Conservation (phyloP, 1,284 basidiomycete species). For the Singerocomus inundabilis region DNA sequence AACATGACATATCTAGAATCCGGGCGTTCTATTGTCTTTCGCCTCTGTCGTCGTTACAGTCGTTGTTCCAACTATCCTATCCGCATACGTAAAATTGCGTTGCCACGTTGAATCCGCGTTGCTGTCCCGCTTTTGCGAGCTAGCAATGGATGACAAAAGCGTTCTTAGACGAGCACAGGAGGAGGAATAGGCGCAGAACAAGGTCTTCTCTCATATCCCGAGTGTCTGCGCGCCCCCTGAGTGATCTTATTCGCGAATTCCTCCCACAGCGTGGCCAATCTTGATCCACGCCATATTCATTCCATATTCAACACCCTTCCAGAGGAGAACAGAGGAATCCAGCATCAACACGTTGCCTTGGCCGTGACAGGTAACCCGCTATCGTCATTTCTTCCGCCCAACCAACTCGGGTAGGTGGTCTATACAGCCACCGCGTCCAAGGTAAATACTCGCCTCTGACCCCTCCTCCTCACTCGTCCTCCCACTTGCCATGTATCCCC, state of each 20-base stretch:
- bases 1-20: slow-evolving; percentile 11
- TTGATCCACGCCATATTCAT: slow-evolving; percentile 33
- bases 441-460: slow-evolving; percentile 31
- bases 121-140: slow-evolving; percentile 11
- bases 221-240: slow-evolving; percentile 16
- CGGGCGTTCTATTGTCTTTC: slow-evolving; percentile 9
- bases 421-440: slow-evolving; percentile 34
- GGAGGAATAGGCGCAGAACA: background rate
- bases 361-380: slow-evolving; percentile 31
- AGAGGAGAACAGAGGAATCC: slow-evolving; percentile 20
- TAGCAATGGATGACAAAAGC: slow-evolving; percentile 4
- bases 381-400: slow-evolving; percentile 27
- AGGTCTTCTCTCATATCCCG: slow-evolving; percentile 17
- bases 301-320: slow-evolving; percentile 30
- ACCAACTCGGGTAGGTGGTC: slow-evolving; percentile 33
- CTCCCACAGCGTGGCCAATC: slow-evolving; percentile 29
- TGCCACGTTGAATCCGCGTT: slow-evolving; percentile 30
- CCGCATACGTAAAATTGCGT: slow-evolving; percentile 25
- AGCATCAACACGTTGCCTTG: slow-evolving; percentile 34
- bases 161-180: slow-evolving; percentile 4
- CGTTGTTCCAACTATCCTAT: slow-evolving; percentile 9
- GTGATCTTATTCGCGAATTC: slow-evolving; percentile 9
- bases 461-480: slow-evolving; percentile 14
- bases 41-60: background rate
- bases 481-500: slow-evolving; percentile 25